These are phyloP conservation scores for Trichomonascus vanleenenianus DNA, from an alignment of 805 yeast genomes.

Conservation along the genomic window DNA sequence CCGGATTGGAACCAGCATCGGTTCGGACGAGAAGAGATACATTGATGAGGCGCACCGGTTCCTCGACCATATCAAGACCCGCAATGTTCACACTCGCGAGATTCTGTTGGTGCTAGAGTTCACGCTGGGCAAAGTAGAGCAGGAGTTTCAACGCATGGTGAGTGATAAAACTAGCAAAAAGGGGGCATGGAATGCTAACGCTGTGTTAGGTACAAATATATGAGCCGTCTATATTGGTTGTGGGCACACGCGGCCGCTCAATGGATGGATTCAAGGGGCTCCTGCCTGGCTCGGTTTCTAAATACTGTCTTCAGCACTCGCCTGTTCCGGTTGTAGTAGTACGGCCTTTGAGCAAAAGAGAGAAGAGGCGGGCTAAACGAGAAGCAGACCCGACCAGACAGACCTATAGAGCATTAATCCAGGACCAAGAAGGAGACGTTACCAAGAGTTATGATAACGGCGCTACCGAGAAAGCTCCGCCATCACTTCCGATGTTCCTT, in stretches of 20 bases:
- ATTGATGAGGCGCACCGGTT: slow-evolving; percentile 30
- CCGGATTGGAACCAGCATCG: slow-evolving; percentile 4
- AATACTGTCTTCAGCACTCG: slow-evolving; percentile 40
- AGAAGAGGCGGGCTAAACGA: slow-evolving; percentile 26
- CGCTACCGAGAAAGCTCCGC: neutral
- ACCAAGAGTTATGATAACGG: neutral
- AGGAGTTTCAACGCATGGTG: slow-evolving; percentile 31
- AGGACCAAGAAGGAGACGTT: neutral
- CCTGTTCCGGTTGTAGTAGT: slow-evolving; percentile 41
- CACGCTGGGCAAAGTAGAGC: slow-evolving; percentile 37
- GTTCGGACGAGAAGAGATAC: slow-evolving; percentile 21
- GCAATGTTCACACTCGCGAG: slow-evolving; percentile 27
- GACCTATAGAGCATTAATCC: neutral
- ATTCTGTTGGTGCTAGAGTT: slow-evolving; percentile 39
- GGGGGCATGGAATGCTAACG: neutral
- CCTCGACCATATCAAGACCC: slow-evolving; percentile 27
- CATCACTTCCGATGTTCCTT: too few species aligned
- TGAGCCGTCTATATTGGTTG: slow-evolving; percentile 38
- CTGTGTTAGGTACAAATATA: slow-evolving; percentile 32
- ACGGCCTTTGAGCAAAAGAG: slow-evolving; percentile 32
- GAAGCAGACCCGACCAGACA: slow-evolving; percentile 24
- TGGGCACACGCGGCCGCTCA: slow-evolving; percentile 37
- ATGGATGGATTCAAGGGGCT: slow-evolving; percentile 36
- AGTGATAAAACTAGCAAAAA: neutral
- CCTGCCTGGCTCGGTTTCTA: slow-evolving; percentile 40